Percentiles rank a stretch among this genome's conserved stretches.
Evolutionary conservation across 2,329 filamentous ascomycete genomes (phyloP).

Genomic region (Hymenoscyphus scutula): DNA sequence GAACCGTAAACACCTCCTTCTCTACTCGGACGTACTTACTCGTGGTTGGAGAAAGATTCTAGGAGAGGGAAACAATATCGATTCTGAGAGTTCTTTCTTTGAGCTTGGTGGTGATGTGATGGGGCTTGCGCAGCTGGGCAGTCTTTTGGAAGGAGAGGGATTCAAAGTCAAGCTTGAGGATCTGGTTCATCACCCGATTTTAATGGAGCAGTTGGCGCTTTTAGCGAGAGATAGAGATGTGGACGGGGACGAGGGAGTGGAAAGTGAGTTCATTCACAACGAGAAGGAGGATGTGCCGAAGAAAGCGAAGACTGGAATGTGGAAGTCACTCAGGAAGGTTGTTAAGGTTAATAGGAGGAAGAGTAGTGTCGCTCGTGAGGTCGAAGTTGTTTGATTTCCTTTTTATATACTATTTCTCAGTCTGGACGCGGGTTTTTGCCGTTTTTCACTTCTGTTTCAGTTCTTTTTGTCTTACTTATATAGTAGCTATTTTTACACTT

Average conservation of each 20-base stretch:
- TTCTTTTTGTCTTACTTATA: not conserved
- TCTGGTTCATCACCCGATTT: constrained; percentile 16
- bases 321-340: not conserved
- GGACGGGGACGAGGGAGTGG: not conserved
- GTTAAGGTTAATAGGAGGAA: not conserved
- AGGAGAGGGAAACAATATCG: constrained; percentile 1
- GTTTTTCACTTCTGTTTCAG: not conserved
- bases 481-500: too few species aligned
- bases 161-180: constrained; percentile 18
- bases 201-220: constrained; percentile 18
- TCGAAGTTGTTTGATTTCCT: not conserved
- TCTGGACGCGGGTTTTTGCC: not conserved
- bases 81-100: constrained; percentile 15
- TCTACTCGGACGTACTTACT: constrained; percentile 9
- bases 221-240: constrained; percentile 1
- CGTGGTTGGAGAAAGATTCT: constrained; percentile 12
- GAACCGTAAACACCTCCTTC: not conserved
- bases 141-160: constrained; percentile 11
- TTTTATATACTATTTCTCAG: not conserved
- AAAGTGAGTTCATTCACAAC: not conserved
- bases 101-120: constrained; percentile 19
- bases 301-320: constrained; percentile 1
- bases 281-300: not conserved
- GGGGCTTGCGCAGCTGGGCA: constrained; percentile 13
- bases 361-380: not conserved